Conservation (phyloP, 768 basidiomycete genomes). For the Termitomyces sp. region DNA sequence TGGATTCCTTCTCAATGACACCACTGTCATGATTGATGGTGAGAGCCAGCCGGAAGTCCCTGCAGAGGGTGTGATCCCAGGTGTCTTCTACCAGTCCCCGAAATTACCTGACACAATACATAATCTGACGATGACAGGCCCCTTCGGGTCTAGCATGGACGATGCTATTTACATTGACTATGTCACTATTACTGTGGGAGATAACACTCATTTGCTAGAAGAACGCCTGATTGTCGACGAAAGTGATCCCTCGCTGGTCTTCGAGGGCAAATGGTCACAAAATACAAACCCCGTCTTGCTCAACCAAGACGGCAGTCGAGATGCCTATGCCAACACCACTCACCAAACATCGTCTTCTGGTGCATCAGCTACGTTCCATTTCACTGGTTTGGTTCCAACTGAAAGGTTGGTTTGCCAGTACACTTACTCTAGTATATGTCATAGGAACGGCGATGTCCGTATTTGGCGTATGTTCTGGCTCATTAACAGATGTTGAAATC, state of each 20-base stretch:
- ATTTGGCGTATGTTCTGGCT: not conserved
- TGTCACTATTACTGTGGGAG: not conserved
- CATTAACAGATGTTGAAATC: fast-evolving
- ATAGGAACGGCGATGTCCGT: not conserved
- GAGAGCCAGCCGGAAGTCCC: not conserved
- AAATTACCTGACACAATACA: not conserved
- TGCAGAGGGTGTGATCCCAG: not conserved
- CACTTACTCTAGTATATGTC: not conserved
- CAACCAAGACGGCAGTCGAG: not conserved
- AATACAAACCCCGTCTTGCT: not conserved
- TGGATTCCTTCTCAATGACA: not conserved
- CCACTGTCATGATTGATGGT: not conserved
- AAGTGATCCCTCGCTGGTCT: not conserved
- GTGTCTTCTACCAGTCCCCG: not conserved
- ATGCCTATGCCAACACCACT: not conserved
- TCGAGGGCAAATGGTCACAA: not conserved
- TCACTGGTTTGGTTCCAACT: not conserved
- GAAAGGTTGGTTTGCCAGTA: not conserved
- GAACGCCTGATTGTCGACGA: not conserved
- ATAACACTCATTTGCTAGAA: not conserved
- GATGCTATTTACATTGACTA: not conserved
- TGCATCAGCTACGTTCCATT: not conserved
- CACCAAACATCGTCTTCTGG: not conserved
- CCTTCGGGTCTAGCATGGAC: not conserved
- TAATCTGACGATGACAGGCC: not conserved